phyloP scores from a whole-genome alignment of 2,329 filamentous ascomycete genomes.

The Akanthomyces uredinophilus region DNA sequence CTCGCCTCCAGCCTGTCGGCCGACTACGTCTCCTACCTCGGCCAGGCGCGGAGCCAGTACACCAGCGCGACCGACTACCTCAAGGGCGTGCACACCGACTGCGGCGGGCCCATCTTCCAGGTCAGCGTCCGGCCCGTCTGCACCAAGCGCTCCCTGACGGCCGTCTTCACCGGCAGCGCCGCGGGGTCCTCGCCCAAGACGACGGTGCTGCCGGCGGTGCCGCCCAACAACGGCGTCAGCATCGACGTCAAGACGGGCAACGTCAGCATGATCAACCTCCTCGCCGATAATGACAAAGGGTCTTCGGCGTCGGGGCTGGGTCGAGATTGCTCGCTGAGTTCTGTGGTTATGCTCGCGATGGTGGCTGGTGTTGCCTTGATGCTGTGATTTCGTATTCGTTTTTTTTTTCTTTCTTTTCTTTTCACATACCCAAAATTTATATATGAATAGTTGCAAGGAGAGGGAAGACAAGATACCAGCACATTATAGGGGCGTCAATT shows the following conservation, averaged over 20 bases:
- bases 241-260: conserved; percentile 2
- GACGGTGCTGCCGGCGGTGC: background rate
- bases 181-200: background rate
- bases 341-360: background rate
- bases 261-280: conserved; percentile 2
- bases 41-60: background rate
- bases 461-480: background rate
- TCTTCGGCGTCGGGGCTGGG: background rate
- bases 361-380: background rate
- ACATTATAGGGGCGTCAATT: background rate
- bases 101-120: conserved; percentile 3
- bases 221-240: background rate
- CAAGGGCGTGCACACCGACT: background rate
- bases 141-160: background rate
- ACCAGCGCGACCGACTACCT: conserved; percentile 7
- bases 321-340: background rate
- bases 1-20: conserved; percentile 1
- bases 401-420: background rate
- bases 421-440: background rate
- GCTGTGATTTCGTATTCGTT: background rate
- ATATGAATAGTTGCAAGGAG: background rate
- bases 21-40: conserved; percentile 2
- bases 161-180: background rate
- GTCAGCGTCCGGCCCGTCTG: conserved; percentile 4
- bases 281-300: background rate